Conservation (phyloP, 805 yeast genomes). For the Candida piceae region DNA sequence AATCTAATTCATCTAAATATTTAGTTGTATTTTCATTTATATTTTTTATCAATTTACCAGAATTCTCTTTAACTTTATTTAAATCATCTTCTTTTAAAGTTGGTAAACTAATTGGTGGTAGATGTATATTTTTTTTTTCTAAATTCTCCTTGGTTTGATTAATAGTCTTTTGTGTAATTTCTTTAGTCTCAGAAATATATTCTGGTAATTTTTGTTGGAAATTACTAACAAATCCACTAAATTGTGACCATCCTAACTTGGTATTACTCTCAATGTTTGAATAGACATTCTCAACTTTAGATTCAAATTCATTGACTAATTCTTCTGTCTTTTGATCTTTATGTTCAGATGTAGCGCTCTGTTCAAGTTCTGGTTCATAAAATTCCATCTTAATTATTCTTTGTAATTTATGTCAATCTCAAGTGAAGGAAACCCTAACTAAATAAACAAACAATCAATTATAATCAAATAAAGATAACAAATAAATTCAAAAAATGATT, state of each 20-base stretch:
- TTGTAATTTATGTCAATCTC: too few relatives aligned
- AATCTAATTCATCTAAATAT: slow-evolving; percentile 66
- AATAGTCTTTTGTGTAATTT: slow-evolving; percentile 14
- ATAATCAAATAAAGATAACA: too few relatives aligned
- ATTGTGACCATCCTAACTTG: slow-evolving; percentile 30
- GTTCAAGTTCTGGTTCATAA: slow-evolving; percentile 25
- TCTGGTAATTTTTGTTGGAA: slow-evolving; percentile 31
- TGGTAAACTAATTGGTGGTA: too few relatives aligned
- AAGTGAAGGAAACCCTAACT: too few relatives aligned
- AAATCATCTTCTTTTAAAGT: slow-evolving; percentile 21
- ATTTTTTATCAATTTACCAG: slow-evolving; percentile 22
- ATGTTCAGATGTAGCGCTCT: slow-evolving; percentile 18
- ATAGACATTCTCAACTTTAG: slow-evolving; percentile 36
- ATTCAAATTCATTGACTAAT: slow-evolving; percentile 50
- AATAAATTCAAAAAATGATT: too few relatives aligned
- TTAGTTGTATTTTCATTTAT: slow-evolving; percentile 47
- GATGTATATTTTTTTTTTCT: slow-evolving; percentile 9
- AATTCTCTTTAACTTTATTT: slow-evolving; percentile 19
- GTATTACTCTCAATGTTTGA: slow-evolving; percentile 38
- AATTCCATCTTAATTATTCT: slow-evolving; percentile 32
- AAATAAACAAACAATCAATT: too few relatives aligned
- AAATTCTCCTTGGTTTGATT: slow-evolving; percentile 14
- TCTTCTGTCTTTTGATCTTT: slow-evolving; percentile 47
- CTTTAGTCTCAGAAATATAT: slow-evolving; percentile 25
- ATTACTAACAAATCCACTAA: slow-evolving; percentile 32